phyloP scores from a whole-genome alignment of 2,329 filamentous ascomycete species.

The Phialophora chinensis region DNA sequence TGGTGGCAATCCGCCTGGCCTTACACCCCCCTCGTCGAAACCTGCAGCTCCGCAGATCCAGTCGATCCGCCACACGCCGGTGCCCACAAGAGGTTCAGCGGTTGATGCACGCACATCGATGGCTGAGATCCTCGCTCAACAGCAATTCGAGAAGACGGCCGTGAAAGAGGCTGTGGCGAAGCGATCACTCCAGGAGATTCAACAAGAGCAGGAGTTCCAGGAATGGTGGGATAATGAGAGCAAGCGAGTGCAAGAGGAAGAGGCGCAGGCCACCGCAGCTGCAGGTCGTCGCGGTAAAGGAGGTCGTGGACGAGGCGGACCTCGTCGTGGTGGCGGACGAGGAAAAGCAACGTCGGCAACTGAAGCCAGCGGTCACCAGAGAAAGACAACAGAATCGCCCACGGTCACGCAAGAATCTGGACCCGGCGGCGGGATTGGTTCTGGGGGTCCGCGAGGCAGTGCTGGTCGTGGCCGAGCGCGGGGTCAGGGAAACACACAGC shows the following conservation, averaged over 20 bases:
- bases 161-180: conserved; percentile 83
- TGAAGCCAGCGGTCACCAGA: conserved; percentile 10
- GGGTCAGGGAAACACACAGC: conserved; percentile 28
- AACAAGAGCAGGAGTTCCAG: conserved; percentile 95
- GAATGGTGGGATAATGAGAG: conserved; percentile 95
- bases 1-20: conserved; percentile 36
- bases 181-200: conserved; percentile 89
- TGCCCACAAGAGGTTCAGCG: conserved; percentile 38
- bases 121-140: conserved; percentile 85
- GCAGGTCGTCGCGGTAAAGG: conserved; percentile 47
- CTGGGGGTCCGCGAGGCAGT: conserved; percentile 18
- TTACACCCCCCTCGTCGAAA: conserved; percentile 41
- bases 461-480: conserved; percentile 23
- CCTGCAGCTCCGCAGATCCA: conserved; percentile 46
- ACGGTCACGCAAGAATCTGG: neutral
- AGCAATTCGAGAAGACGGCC: conserved; percentile 80
- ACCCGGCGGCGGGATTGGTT: conserved; percentile 19
- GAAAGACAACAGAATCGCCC: neutral
- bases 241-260: conserved; percentile 70
- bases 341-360: conserved; percentile 28
- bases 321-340: conserved; percentile 37
- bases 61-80: conserved; percentile 54
- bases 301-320: conserved; percentile 41
- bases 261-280: conserved; percentile 46
- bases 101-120: conserved; percentile 62